Evolutionary conservation across 176 grass and related monocot genomes (phyloP), one percentile per base, ranked within the genome.

Genomic region (Pontederia paniculata): DNA sequence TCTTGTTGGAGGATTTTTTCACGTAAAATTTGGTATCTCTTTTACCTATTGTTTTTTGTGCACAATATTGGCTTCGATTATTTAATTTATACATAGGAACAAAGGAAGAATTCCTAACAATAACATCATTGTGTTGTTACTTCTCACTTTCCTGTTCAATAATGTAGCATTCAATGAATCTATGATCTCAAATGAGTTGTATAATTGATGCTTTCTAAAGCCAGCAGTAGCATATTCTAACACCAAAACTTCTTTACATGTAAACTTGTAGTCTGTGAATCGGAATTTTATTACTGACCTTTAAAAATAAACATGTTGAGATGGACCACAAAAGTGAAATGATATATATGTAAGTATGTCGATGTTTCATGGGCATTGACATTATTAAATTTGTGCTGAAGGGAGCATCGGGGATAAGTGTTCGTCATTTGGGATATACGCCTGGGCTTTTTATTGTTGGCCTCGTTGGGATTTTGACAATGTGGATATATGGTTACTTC

Each of bases 401-500:
- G 94, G 94, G 83, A 65, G 83, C 83, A 78, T 75, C 88, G 65
- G 87, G 66, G 45, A 70, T 70, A 54, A 61, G 72, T 18, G 77
- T 93, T 84, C 77, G 75, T 63, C 84, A 82, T 69, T 74, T 99
- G 81, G 94, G 87, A 19, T 79, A 88, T 74, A 93, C 75, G 0
- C 73, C 94, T 46, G 94, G 94, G 42, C 70, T 89, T 72, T 76
- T 83, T 64, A 88, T 93, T 52, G 75, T 88, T 75, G 94, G 87
- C 50, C 45, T 99, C 15, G 88, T 84, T 78, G 87, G 86, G 17
- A 99, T 93, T 49, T 73, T 88, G 59, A 63, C 93, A 54, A 82
- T 99, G 86, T 99, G 87, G 83, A 82, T 99, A 77, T 88, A 84
- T 59, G 94, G 94, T 17, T 79, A 88, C 65, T 99, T 99, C 17